These are phyloP conservation scores for Beta corolliflora DNA, from an alignment of 179 eudicot genomes.

Conservation along the genomic window DNA sequence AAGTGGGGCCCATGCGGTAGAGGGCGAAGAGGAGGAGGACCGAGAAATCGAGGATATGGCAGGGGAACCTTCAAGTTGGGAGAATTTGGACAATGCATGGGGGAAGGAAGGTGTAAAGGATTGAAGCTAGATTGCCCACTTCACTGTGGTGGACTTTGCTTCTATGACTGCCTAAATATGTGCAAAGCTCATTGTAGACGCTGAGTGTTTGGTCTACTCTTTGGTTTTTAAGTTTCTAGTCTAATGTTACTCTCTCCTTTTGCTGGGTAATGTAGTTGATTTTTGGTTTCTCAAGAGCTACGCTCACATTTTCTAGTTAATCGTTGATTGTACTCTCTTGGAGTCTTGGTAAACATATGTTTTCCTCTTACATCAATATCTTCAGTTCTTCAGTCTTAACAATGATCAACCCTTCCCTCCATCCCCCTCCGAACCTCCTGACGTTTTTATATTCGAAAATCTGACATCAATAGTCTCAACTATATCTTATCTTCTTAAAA, in stretches of 20 bases:
- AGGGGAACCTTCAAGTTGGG: conserved; percentile 38
- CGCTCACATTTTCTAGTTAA: not conserved
- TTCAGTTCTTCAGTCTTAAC: not conserved
- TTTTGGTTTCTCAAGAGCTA: not conserved
- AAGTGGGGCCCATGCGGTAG: conserved; percentile 32
- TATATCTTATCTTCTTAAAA: too few relatives aligned
- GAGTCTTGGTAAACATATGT: not conserved
- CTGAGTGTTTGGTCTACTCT: not conserved
- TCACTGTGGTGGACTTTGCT: conserved; percentile 55
- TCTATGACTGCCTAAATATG: conserved; percentile 48
- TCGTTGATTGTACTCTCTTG: not conserved
- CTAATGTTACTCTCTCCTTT: not conserved
- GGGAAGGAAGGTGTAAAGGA: conserved; percentile 39
- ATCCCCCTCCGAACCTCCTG: too few relatives aligned
- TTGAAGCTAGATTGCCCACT: conserved; percentile 53
- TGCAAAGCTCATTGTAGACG: conserved; percentile 54
- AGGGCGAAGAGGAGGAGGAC: conserved; percentile 24
- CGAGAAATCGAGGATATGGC: conserved; percentile 10
- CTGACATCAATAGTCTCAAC: too few relatives aligned
- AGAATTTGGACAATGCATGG: conserved; percentile 53
- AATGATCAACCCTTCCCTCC: not conserved
- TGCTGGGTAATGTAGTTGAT: not conserved
- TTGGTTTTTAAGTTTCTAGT: not conserved
- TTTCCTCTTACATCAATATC: not conserved
- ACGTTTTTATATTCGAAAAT: too few relatives aligned